Evolutionary conservation across 2,329 filamentous ascomycete genomes (phyloP).

Genomic region (Orbilia quercus): DNA sequence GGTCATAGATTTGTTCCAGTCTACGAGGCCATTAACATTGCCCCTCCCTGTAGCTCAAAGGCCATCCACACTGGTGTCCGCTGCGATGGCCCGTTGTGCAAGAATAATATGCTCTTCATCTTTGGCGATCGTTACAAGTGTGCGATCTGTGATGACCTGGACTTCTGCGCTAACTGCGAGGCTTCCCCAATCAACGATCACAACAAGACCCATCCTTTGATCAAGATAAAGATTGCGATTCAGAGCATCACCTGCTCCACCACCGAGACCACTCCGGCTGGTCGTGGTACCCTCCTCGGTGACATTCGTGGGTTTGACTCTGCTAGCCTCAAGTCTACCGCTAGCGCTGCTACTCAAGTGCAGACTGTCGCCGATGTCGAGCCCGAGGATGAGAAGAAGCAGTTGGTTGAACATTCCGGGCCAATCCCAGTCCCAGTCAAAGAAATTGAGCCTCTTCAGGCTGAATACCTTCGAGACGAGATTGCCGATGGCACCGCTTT

Average conservation of each 20-base stretch:
- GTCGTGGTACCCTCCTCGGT: slow-evolving; percentile 62
- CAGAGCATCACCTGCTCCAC: slow-evolving; percentile 89
- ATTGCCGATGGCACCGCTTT: slow-evolving; percentile 81
- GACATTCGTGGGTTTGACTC: slow-evolving; percentile 43
- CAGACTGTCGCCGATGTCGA: slow-evolving; percentile 79
- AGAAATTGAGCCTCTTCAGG: slow-evolving; percentile 67
- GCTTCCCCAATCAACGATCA: slow-evolving; percentile 84
- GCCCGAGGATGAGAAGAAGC: slow-evolving; percentile 65
- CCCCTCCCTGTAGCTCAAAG: slow-evolving; percentile 63
- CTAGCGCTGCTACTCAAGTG: slow-evolving; percentile 71
- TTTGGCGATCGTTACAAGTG: slow-evolving; percentile 94
- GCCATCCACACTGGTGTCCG: slow-evolving; percentile 83
- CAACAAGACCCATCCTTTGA: slow-evolving; percentile 94
- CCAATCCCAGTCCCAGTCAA: slow-evolving; percentile 59
- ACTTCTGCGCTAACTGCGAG: slow-evolving; percentile 96
- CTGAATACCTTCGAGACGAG: slow-evolving; percentile 80
- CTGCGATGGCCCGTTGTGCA: slow-evolving; percentile 93
- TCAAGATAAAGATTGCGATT: slow-evolving; percentile 96
- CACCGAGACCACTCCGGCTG: slow-evolving; percentile 75
- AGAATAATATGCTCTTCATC: slow-evolving; percentile 73
- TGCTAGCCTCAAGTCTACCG: slow-evolving; percentile 60
- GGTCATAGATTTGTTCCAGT: slow-evolving; percentile 89
- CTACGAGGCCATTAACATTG: slow-evolving; percentile 72
- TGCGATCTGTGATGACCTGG: slow-evolving; percentile 90
- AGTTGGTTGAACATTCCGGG: slow-evolving; percentile 60